These are phyloP conservation scores for Candida sp. DNA, from an alignment of 1,139 yeast species.

Conservation along the genomic window DNA sequence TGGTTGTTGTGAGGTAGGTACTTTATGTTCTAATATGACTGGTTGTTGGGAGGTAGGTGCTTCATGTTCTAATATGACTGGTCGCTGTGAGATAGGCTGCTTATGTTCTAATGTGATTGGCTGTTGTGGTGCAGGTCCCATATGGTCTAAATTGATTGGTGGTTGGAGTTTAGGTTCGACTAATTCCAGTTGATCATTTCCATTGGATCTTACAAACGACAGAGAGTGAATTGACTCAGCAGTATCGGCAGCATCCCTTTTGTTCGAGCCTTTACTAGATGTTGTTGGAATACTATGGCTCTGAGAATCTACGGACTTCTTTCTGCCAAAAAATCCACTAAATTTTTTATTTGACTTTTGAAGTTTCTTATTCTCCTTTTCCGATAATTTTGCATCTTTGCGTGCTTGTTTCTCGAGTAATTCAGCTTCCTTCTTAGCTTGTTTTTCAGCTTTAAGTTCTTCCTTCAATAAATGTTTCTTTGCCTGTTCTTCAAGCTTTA, in stretches of 20 bases:
- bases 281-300: background rate
- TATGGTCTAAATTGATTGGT: background rate
- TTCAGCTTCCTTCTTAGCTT: conserved; percentile 7
- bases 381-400: conserved; percentile 8
- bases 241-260: too few species aligned
- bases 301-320: background rate
- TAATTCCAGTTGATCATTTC: background rate
- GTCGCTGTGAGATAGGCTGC: too few species aligned
- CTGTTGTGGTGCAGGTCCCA: background rate
- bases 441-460: conserved; percentile 11
- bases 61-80: too few species aligned
- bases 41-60: too few species aligned
- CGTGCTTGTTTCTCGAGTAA: conserved; percentile 8
- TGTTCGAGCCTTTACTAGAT: background rate
- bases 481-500: conserved; percentile 29
- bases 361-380: conserved; percentile 9
- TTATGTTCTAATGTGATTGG: background rate
- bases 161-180: background rate
- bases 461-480: conserved; percentile 15
- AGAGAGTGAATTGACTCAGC: background rate
- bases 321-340: conserved; percentile 4
- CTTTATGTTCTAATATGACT: too few species aligned
- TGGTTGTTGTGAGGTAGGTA: too few species aligned
- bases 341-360: conserved; percentile 10
- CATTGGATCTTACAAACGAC: background rate